A percentile compares a stretch with the other conserved stretches of the same genome.
phyloP scores from a whole-genome alignment of 805 yeast species.

The Wickerhamiella brachini region DNA sequence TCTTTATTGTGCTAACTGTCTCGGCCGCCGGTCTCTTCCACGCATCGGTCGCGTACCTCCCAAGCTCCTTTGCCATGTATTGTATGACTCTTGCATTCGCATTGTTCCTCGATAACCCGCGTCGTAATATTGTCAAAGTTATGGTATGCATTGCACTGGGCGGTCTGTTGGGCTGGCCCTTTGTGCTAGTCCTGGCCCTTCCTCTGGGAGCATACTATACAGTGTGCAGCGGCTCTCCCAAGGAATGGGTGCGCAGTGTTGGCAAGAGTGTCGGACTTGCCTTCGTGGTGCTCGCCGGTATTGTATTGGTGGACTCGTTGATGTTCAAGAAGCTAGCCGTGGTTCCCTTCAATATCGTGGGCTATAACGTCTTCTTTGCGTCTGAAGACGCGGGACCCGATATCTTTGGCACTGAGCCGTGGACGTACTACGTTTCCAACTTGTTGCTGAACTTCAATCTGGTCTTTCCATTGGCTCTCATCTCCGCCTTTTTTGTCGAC shows the following conservation, averaged over 20 bases:
- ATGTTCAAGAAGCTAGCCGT: slow-evolving; percentile 45
- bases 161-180: slow-evolving; percentile 87
- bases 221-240: slow-evolving; percentile 12
- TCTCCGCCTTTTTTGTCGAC: slow-evolving; percentile 7
- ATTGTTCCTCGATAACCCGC: slow-evolving; percentile 6
- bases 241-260: slow-evolving; percentile 6
- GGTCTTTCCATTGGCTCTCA: slow-evolving; percentile 20
- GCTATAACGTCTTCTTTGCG: slow-evolving; percentile 65
- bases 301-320: slow-evolving; percentile 32
- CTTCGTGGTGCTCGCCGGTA: slow-evolving; percentile 12
- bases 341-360: slow-evolving; percentile 71
- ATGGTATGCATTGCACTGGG: slow-evolving; percentile 41
- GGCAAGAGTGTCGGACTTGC: slow-evolving; percentile 2
- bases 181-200: slow-evolving; percentile 47
- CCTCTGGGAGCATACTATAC: slow-evolving; percentile 39
- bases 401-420: slow-evolving; percentile 78
- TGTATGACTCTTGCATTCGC: slow-evolving; percentile 24
- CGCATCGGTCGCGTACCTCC: slow-evolving; percentile 74
- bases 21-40: slow-evolving; percentile 76
- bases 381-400: slow-evolving; percentile 68
- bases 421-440: slow-evolving; percentile 55
- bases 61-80: slow-evolving; percentile 63
- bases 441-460: slow-evolving; percentile 62
- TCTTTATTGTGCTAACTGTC: slow-evolving; percentile 45
- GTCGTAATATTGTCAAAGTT: slow-evolving; percentile 10